phyloP scores from a whole-genome alignment of 371 early-diverging fungal genomes.

The Apophysomyces ossiformis region DNA sequence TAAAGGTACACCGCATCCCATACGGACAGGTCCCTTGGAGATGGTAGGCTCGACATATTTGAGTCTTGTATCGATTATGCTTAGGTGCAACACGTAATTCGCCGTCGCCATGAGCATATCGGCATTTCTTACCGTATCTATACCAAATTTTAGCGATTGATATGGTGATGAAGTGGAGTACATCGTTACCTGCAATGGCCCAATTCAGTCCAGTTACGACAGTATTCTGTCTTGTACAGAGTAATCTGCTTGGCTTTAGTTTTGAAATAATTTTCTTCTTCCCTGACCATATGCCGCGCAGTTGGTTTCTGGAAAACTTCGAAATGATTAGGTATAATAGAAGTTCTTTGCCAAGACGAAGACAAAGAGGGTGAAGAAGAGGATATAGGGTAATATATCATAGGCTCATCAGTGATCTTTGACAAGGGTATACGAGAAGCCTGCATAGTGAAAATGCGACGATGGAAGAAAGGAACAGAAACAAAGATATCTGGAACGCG shows the following conservation, averaged over 20 bases:
- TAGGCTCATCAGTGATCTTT: not conserved
- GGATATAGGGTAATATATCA: not conserved
- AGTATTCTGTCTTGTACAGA: constrained; percentile 97
- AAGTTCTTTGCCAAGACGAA: no score
- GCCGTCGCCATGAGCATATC: constrained; percentile 90
- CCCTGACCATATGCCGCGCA: not conserved
- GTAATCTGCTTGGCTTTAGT: constrained; percentile 55
- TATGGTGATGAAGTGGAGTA: not conserved
- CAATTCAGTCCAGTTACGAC: constrained; percentile 87
- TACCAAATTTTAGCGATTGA: not conserved
- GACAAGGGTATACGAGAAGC: not conserved
- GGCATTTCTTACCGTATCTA: constrained; percentile 92
- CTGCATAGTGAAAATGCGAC: not conserved
- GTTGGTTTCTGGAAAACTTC: not conserved
- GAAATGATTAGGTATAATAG: not conserved
- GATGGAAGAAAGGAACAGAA: not conserved
- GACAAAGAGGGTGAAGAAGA: not conserved
- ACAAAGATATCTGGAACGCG: not conserved
- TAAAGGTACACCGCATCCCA: constrained; percentile 95
- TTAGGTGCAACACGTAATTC: constrained; percentile 86
- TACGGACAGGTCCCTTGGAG: constrained; percentile 93
- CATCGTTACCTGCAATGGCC: constrained; percentile 78
- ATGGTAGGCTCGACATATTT: constrained; percentile 88
- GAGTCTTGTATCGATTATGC: constrained; percentile 96
- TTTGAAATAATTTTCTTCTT: constrained; percentile 1